These are phyloP conservation scores for Syncephalastrum sp. DNA, from an alignment of 371 early-diverging fungal species.

Conservation along the genomic window DNA sequence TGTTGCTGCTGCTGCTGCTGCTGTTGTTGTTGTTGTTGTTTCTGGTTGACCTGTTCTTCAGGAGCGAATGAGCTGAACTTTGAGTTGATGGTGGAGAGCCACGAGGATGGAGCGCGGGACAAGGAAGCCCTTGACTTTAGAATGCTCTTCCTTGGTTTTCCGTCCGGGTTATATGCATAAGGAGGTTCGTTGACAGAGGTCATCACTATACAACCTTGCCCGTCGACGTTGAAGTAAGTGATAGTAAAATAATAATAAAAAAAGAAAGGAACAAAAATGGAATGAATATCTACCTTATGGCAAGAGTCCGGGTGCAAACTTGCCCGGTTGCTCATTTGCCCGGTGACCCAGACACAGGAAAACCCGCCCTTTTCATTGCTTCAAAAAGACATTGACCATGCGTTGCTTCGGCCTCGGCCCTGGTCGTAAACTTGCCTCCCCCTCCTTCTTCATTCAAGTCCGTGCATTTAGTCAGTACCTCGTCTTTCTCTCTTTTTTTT, in stretches of 20 bases:
- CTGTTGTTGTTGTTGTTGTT: constrained; percentile 14
- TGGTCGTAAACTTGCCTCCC: too few species aligned
- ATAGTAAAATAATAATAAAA: neutral
- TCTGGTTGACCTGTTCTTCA: constrained; percentile 6
- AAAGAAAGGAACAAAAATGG: neutral
- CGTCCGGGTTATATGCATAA: constrained; percentile 27
- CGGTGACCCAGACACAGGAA: too few species aligned
- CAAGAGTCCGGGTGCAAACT: too few species aligned
- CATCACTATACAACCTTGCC: constrained; percentile 9
- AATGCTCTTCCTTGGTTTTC: constrained; percentile 36
- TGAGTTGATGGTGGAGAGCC: constrained; percentile 26
- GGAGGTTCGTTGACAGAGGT: constrained; percentile 27
- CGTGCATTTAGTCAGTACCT: too few species aligned
- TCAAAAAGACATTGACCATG: too few species aligned
- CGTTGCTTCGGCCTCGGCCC: too few species aligned
- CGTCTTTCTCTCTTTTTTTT: too few species aligned
- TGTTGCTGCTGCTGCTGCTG: constrained; percentile 18
- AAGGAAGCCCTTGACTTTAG: constrained; percentile 28
- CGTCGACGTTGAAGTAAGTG: neutral
- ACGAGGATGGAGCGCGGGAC: constrained; percentile 20
- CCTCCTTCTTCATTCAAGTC: too few species aligned
- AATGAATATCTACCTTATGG: too few species aligned
- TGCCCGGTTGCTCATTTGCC: too few species aligned
- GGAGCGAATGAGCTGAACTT: constrained; percentile 20
- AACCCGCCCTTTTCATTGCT: too few species aligned